Conservation (phyloP, 2,329 filamentous ascomycete genomes). For the Epichloe gansuensis region DNA sequence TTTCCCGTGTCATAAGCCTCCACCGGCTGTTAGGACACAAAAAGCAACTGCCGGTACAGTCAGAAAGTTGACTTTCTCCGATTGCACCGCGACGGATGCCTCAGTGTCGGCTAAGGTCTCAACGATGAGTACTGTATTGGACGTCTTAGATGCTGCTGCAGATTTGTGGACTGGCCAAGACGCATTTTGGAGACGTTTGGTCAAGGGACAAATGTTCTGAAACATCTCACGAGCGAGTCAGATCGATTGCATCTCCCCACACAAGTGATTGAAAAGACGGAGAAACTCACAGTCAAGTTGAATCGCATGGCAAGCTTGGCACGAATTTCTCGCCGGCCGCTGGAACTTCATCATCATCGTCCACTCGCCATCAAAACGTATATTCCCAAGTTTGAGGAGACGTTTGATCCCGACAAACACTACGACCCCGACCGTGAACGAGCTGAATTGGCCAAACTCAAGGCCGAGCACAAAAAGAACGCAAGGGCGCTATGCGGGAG, state of each 20-base stretch:
- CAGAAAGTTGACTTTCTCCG: slow-evolving; percentile 46
- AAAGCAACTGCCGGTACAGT: slow-evolving; percentile 27
- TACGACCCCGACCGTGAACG: slow-evolving; percentile 93
- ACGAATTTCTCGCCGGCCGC: slow-evolving; percentile 57
- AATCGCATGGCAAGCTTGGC: slow-evolving; percentile 47
- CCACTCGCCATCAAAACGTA: slow-evolving; percentile 78
- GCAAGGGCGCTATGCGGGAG: slow-evolving; percentile 89
- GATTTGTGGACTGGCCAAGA: slow-evolving; percentile 62
- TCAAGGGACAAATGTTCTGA: slow-evolving; percentile 46
- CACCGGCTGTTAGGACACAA: slow-evolving; percentile 37
- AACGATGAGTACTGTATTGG: slow-evolving; percentile 49
- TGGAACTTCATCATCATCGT: slow-evolving; percentile 80
- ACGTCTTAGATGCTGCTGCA: slow-evolving; percentile 55
- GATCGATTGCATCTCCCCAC: slow-evolving; percentile 39
- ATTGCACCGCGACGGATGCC: slow-evolving; percentile 33
- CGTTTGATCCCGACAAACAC: slow-evolving; percentile 88
- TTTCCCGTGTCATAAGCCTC: slow-evolving; percentile 50
- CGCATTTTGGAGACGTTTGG: slow-evolving; percentile 70
- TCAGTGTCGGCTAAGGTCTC: slow-evolving; percentile 40
- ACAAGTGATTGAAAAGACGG: slow-evolving; percentile 26
- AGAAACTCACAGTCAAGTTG: slow-evolving; percentile 33
- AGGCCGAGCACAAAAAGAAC: slow-evolving; percentile 87
- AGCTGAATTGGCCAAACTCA: slow-evolving; percentile 71
- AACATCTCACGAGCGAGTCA: slow-evolving; percentile 45
- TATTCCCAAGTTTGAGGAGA: slow-evolving; percentile 92